A percentile compares a stretch with the other conserved stretches of the same genome.
Evolutionary conservation across 768 basidiomycete genomes (phyloP).

Genomic region (Udeniomyces megalosporus): DNA sequence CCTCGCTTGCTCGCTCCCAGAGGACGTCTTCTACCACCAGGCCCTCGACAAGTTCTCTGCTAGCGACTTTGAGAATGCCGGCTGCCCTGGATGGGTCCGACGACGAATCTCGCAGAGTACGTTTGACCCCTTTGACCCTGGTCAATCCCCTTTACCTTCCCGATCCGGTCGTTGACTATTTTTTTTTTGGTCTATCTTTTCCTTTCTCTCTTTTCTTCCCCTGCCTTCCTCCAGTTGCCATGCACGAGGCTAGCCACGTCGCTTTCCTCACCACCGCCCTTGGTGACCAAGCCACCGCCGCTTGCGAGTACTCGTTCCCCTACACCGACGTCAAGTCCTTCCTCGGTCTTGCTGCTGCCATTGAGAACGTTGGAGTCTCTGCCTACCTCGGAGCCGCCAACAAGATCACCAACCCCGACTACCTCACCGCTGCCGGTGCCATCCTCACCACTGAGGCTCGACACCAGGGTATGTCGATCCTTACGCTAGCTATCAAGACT

Average conservation of each 20-base stretch:
- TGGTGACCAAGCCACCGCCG: conserved; percentile 32
- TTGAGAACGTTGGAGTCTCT: conserved; percentile 43
- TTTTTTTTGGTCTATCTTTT: too few species aligned
- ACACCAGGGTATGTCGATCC: too few species aligned
- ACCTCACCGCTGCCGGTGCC: conserved; percentile 25
- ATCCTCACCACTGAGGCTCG: conserved; percentile 50
- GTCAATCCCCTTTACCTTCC: too few species aligned
- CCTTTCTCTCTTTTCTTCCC: too few species aligned
- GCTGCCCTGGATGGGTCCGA: conserved; percentile 36
- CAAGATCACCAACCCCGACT: conserved; percentile 6
- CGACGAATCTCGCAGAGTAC: background rate
- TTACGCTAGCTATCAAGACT: too few species aligned
- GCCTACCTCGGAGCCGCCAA: conserved; percentile 42
- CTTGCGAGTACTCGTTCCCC: conserved; percentile 33
- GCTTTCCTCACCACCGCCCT: conserved; percentile 37
- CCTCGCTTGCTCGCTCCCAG: too few species aligned
- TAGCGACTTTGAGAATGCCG: conserved; percentile 35
- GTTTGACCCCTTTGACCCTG: too few species aligned
- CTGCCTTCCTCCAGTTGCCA: too few species aligned
- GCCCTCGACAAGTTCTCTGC: conserved; percentile 37
- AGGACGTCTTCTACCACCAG: conserved; percentile 6
- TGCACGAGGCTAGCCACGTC: conserved; percentile 45
- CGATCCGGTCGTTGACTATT: too few species aligned
- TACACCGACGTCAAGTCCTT: conserved; percentile 18
- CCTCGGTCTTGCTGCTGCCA: conserved; percentile 33